phyloP scores from a whole-genome alignment of 78 protist genomes.

The Cavenderia fasciculata region DNA sequence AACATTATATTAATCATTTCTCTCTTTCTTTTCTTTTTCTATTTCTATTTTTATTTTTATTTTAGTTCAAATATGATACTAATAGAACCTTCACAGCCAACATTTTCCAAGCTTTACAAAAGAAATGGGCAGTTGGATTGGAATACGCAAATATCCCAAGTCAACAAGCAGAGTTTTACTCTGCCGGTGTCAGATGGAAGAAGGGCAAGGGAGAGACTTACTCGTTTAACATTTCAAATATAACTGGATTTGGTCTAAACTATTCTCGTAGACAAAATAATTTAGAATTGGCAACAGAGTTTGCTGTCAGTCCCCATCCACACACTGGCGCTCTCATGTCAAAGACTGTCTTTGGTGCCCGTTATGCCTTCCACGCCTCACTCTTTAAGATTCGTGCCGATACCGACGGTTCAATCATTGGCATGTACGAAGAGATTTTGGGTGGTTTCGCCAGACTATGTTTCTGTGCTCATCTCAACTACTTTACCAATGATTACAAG shows the following conservation, averaged over 20 bases:
- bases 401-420: slow-evolving; percentile 9
- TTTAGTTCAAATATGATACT: slow-evolving; percentile 3
- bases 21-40: background rate
- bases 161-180: background rate
- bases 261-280: background rate
- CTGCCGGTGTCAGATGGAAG: slow-evolving; percentile 4
- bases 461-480: background rate
- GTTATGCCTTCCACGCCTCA: background rate
- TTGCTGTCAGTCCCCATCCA: background rate
- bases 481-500: slow-evolving; percentile 8
- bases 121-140: slow-evolving; percentile 17
- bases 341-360: background rate
- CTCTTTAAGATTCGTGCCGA: slow-evolving; percentile 1
- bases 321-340: background rate
- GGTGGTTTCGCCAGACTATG: background rate
- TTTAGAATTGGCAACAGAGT: background rate
- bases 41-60: background rate
- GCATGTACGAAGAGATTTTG: slow-evolving; percentile 14
- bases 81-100: background rate
- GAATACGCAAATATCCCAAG: slow-evolving; percentile 1
- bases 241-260: background rate
- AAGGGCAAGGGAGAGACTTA: background rate
- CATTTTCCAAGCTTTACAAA: background rate
- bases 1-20: background rate
- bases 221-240: slow-evolving; percentile 12